These are phyloP conservation scores for Russula sp. DNA, from an alignment of 768 basidiomycete species.

Conservation along the genomic window DNA sequence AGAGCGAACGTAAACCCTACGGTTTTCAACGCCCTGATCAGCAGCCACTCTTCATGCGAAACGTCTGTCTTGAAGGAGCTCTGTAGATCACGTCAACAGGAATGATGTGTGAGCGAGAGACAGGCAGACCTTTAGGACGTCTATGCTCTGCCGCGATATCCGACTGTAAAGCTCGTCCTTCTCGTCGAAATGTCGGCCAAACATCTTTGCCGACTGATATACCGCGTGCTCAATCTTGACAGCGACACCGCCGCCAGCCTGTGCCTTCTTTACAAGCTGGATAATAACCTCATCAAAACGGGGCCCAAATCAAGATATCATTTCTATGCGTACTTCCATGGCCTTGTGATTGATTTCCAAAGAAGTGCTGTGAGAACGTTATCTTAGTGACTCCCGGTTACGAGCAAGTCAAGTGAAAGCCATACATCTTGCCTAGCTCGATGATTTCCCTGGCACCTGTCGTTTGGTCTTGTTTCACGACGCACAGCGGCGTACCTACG, in stretches of 20 bases:
- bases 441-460: slow-evolving; percentile 90
- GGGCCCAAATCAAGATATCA: not conserved
- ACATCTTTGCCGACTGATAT: slow-evolving; percentile 92
- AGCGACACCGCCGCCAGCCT: slow-evolving; percentile 94
- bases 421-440: slow-evolving; percentile 90
- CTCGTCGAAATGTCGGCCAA: slow-evolving; percentile 92
- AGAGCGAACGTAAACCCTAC: slow-evolving; percentile 35
- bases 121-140: slow-evolving; percentile 77
- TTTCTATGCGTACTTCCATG: slow-evolving; percentile 50
- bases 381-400: slow-evolving; percentile 1
- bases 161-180: slow-evolving; percentile 91
- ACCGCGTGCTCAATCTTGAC: slow-evolving; percentile 98
- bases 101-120: not conserved
- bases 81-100: slow-evolving; percentile 34
- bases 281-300: not conserved
- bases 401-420: slow-evolving; percentile 7
- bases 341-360: slow-evolving; percentile 96
- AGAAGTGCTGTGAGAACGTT: slow-evolving; percentile 57
- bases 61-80: slow-evolving; percentile 84
- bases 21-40: slow-evolving; percentile 82
- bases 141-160: slow-evolving; percentile 88
- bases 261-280: slow-evolving; percentile 84
- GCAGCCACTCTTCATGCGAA: slow-evolving; percentile 83
- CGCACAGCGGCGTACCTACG: slow-evolving; percentile 90
- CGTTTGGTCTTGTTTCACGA: slow-evolving; percentile 82